phyloP scores from a whole-genome alignment of 257 asterid species.

The Anisodus acutangulus region DNA sequence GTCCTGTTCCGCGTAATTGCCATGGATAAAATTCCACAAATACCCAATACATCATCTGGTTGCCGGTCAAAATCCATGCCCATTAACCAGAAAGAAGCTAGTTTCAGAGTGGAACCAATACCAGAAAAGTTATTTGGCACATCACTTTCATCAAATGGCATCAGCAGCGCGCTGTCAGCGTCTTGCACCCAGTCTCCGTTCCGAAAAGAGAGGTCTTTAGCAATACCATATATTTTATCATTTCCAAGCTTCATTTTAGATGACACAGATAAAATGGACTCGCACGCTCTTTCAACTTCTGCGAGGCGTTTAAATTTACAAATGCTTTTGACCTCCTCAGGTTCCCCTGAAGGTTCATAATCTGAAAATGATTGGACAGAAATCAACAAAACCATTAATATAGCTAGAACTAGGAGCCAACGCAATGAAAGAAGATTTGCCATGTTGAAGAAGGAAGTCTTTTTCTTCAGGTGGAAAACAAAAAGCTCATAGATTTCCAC shows the following conservation, averaged over 20 bases:
- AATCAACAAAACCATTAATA: constrained; percentile 20
- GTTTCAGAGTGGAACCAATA: not conserved
- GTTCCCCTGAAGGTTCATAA: constrained; percentile 26
- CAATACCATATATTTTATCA: not conserved
- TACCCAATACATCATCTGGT: constrained; percentile 26
- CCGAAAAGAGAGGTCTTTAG: constrained; percentile 28
- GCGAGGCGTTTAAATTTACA: constrained; percentile 30
- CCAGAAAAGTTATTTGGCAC: not conserved
- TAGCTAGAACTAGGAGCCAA: not conserved
- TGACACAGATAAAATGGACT: not conserved
- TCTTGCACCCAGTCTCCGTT: constrained; percentile 35
- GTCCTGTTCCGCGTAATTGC: constrained; percentile 31
- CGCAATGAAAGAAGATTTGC: not conserved
- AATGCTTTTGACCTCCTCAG: constrained; percentile 26
- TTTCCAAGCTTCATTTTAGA: constrained; percentile 25
- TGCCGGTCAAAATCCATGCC: constrained; percentile 29
- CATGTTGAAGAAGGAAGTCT: constrained; percentile 20
- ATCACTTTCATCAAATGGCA: constrained; percentile 15
- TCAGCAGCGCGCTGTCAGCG: not conserved
- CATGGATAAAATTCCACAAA: constrained; percentile 30
- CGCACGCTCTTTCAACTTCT: constrained; percentile 33
- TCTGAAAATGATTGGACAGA: constrained; percentile 8
- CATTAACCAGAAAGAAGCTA: constrained; percentile 22
- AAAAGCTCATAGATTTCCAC: not conserved
- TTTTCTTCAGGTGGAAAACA: constrained; percentile 18